Base-by-base conservation (phyloP, 2,329 filamentous ascomycete genomes). In the Fusarium sp. region DNA sequence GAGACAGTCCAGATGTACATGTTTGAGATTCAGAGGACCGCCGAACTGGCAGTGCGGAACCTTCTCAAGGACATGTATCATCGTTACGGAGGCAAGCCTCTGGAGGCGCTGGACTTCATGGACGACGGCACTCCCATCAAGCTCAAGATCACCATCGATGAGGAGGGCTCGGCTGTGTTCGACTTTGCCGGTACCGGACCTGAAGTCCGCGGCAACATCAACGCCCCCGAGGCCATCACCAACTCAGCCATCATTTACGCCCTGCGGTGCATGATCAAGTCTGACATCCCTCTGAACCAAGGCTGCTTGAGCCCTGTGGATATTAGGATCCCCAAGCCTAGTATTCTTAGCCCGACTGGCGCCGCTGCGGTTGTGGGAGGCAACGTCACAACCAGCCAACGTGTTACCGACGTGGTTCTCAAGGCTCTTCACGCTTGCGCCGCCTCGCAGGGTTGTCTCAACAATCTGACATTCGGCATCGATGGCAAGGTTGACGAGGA, bases 1-100 rank as follows among this genome's bases (percentile, higher is more conserved):
- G 85, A 90, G 7, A 91, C 92, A 0, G 93, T 95, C 0, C 91
- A 94, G 70, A 92, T 92, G 79, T 83, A 83, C 73, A 84, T 86
- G 85, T 72, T 77, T 41, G 83, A 81, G 52, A 85, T 85, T 58
- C 84, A 85, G 68, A 74, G 80, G 54, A 86, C 83, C 27, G 84
- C 84, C 14, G 84, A 86, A 66, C 67, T 67, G 14, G 72, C 70
- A 0, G 71, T 72, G 4, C 56, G 71, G 6, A 67, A 74, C 6
- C 66, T 72, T 2, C 52, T 56, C 13, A 48, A 48, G 4, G 20
- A 48, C 1, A 48, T 48, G 43, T 48, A 48, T 7, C 20, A 48
- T 6, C 43, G 43, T 0, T 48, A 48, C 4, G 43, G 20, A 0
- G 43, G 43, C 4, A 48, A 48, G 2, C 43, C 43, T 2, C 0